Evolutionary conservation across 2,329 filamentous ascomycete genomes (phyloP), one percentile per base, ranked within the genome.

Genomic region (Coniochaeta sp.): DNA sequence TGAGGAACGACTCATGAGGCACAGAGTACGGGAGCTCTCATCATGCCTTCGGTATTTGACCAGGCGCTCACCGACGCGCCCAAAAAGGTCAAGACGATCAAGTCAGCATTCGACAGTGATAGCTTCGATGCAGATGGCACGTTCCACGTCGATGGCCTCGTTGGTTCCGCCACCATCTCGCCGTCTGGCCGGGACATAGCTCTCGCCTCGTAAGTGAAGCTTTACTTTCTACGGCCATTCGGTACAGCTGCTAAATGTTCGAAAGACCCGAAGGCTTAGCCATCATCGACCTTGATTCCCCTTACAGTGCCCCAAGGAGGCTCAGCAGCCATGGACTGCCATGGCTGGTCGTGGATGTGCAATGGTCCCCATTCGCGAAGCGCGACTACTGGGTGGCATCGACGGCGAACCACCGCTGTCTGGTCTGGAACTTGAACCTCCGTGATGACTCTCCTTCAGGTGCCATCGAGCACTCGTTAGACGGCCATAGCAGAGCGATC

Each of bases 341-440:
- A n/a, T 96, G 91, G 90, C 84, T 95, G 49, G 91, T 96, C 5
- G 91, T 92, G 10, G 92, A 96, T 67, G 91, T 96, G 27, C 92
- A 96, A 68, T 96, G 92, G 92, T 96, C 90, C 10, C 92, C 92
- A 1, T 96, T 96, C 66, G 88, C 91, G 12, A 83, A 81, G 18
- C 82, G 91, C 47, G 89, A 95, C 66, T 91, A 91, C 62, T 96
- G 92, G 91, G 87, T 96, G 16, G 89, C 90, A 31, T 95, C 90
- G 53, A 96, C 91, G 1, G 92, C 91, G 16, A 96, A 96, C 65
- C 91, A 96, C 66, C 90, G 94, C 60, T 94, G 91, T 18, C 75
- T 96, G 49, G 89, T 96, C 18, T 96, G 91, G 91, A 96, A 96
- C 66, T 74, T 96, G 54, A 89, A 87, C 58, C 78, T 90, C 65